Evolutionary conservation across 2,329 filamentous ascomycete species (phyloP).

Genomic region (Coniochaeta sp.): DNA sequence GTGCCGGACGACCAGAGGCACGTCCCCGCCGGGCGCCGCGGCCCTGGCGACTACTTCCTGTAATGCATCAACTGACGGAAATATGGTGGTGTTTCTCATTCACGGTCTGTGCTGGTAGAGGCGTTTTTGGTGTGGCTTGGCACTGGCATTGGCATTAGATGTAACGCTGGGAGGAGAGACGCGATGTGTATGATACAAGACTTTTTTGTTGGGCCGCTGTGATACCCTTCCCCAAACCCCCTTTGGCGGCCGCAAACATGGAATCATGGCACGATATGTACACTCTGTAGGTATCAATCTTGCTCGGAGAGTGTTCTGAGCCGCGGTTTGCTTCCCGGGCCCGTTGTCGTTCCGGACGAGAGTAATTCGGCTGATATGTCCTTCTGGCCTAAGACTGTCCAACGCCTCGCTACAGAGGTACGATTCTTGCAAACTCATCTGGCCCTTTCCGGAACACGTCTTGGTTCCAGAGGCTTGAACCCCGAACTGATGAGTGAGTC

Average conservation of each 20-base stretch:
- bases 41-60: constrained; percentile 65
- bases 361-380: no score
- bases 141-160: not conserved
- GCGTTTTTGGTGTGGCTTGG: not conserved
- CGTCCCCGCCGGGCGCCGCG: constrained; percentile 63
- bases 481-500: not conserved
- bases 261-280: not conserved
- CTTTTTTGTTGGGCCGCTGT: not conserved
- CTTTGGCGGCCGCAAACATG: not conserved
- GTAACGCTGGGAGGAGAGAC: not conserved
- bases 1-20: constrained; percentile 82
- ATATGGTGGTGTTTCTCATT: not conserved
- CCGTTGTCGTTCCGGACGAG: not conserved
- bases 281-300: not conserved
- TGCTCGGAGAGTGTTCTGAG: not conserved
- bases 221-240: not conserved
- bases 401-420: no score
- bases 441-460: not conserved
- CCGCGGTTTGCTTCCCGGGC: not conserved
- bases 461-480: not conserved
- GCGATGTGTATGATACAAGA: not conserved
- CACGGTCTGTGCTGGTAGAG: not conserved
- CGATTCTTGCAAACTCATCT: no score
- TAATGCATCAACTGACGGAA: constrained; percentile 20
- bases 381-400: no score